A percentile compares a stretch with the other conserved stretches of the same genome.
Conservation (phyloP, 306 rosid genomes). For the Ceratonia siliqua region DNA sequence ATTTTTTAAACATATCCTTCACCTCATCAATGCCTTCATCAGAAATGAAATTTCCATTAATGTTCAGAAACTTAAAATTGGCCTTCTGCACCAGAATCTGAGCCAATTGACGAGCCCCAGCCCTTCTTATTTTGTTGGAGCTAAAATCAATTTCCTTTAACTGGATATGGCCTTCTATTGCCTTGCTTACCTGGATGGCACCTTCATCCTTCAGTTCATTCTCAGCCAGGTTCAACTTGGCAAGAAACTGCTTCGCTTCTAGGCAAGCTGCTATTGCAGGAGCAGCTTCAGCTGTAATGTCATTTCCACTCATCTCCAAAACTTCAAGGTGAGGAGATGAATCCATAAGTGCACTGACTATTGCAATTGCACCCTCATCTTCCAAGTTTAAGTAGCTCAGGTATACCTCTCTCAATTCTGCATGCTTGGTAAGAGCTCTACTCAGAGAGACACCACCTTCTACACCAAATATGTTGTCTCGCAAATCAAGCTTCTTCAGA, state of each 20-base stretch:
- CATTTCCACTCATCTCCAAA: conserved; percentile 89
- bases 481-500: conserved; percentile 80
- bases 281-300: conserved; percentile 74
- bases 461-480: conserved; percentile 91
- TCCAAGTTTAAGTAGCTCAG: conserved; percentile 87
- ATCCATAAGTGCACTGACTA: conserved; percentile 65
- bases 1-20: conserved; percentile 58
- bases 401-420: conserved; percentile 67
- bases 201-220: conserved; percentile 95
- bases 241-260: conserved; percentile 53
- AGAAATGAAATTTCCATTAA: conserved; percentile 80
- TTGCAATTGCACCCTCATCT: conserved; percentile 74
- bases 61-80: conserved; percentile 64
- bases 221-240: conserved; percentile 75
- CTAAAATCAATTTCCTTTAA: conserved; percentile 83
- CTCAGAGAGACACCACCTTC: conserved; percentile 80
- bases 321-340: conserved; percentile 81
- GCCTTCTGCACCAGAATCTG: conserved; percentile 64
- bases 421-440: conserved; percentile 68
- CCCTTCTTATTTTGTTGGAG: conserved; percentile 59
- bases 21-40: conserved; percentile 80
- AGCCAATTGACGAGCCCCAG: conserved; percentile 82
- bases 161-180: conserved; percentile 55
- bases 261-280: conserved; percentile 66
- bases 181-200: conserved; percentile 63